phyloP scores from a whole-genome alignment of 1,284 basidiomycete genomes.

The Stygiomarasmius scandens region DNA sequence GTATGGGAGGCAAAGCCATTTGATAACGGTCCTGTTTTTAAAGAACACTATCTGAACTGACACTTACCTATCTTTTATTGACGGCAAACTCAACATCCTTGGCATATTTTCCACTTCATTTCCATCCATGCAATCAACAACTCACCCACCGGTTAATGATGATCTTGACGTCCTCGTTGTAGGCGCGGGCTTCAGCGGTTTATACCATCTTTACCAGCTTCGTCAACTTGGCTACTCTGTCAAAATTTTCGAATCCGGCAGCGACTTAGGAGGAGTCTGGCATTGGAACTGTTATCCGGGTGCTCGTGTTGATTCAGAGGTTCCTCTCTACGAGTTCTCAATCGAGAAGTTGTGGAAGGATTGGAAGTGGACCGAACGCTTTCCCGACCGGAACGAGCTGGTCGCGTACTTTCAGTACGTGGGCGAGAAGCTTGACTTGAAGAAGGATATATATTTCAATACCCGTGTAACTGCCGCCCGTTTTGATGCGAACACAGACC shows the following conservation, averaged over 20 bases:
- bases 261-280: conserved; percentile 27
- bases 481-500: conserved; percentile 22
- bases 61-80: too few species aligned
- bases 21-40: too few species aligned
- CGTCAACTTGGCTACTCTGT: conserved; percentile 26
- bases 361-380: conserved; percentile 9
- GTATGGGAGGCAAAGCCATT: too few species aligned
- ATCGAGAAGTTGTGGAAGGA: conserved; percentile 12
- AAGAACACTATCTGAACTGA: too few species aligned
- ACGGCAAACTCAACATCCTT: too few species aligned
- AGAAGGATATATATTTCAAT: conserved; percentile 26
- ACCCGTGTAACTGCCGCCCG: conserved; percentile 25
- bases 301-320: conserved; percentile 11
- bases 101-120: too few species aligned
- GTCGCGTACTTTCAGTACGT: conserved; percentile 25
- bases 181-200: too few species aligned
- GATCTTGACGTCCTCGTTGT: conserved; percentile 26
- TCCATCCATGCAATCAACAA: not conserved
- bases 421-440: conserved; percentile 26
- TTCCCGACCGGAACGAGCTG: conserved; percentile 19
- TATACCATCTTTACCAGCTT: conserved; percentile 24
- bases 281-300: too few species aligned
- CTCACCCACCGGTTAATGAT: not conserved
- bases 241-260: conserved; percentile 27
- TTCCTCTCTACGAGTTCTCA: conserved; percentile 13